These are phyloP conservation scores for Peribolospora baueri DNA, from an alignment of 768 basidiomycete species.

Conservation along the genomic window DNA sequence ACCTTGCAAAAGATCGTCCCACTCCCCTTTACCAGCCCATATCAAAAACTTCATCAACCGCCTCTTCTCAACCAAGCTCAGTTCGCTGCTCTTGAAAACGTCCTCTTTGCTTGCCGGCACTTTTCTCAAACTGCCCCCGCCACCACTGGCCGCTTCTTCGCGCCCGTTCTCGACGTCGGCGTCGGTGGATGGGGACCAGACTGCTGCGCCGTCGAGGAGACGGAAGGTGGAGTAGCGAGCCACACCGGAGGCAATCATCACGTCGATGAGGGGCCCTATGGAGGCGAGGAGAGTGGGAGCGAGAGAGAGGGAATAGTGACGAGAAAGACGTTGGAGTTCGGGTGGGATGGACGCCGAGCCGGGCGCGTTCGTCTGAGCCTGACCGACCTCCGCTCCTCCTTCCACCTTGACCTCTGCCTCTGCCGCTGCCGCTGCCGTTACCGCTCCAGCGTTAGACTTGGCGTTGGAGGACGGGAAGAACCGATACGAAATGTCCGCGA, in stretches of 20 bases:
- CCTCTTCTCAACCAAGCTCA: conserved; percentile 61
- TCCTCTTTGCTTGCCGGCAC: conserved; percentile 84
- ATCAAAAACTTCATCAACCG: conserved; percentile 75
- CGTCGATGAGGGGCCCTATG: conserved; percentile 48
- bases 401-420: too few species aligned
- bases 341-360: conserved; percentile 7
- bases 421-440: too few species aligned
- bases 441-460: too few species aligned
- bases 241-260: conserved; percentile 58
- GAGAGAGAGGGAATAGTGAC: conserved; percentile 68
- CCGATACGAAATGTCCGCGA: too few species aligned
- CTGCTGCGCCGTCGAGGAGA: conserved; percentile 33
- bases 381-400: too few species aligned
- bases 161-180: conserved; percentile 9
- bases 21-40: conserved; percentile 52
- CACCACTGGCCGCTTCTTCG: background rate
- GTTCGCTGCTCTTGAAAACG: conserved; percentile 59
- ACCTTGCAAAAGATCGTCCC: conserved; percentile 8
- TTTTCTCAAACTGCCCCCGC: conserved; percentile 24
- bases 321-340: conserved; percentile 30
- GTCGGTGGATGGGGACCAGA: conserved; percentile 30
- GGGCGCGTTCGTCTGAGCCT: background rate
- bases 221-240: conserved; percentile 77
- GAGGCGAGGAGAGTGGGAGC: conserved; percentile 59
- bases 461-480: too few species aligned